Evolutionary conservation across 2,329 filamentous ascomycete species (phyloP).

Genomic region (Ustilaginoidea virens): DNA sequence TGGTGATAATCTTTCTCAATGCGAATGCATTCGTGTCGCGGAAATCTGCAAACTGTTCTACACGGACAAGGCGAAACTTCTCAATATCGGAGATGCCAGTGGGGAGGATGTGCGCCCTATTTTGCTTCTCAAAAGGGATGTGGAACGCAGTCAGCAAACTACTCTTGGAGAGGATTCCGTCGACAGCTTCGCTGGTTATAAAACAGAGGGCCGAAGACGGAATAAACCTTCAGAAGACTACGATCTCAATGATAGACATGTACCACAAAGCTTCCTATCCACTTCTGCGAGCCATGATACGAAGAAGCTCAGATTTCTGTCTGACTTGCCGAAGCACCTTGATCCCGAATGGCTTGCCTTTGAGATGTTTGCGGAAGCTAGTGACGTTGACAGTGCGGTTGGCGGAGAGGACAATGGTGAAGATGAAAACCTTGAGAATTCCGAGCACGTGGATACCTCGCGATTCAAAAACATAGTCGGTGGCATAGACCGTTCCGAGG

Average conservation of each 20-base stretch:
- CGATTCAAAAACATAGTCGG: no score
- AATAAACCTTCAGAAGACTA: no score
- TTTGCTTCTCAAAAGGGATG: slow-evolving; percentile 17
- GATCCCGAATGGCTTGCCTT: slow-evolving; percentile 88
- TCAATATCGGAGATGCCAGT: slow-evolving; percentile 51
- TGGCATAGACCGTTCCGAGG: no score
- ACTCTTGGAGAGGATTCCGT: background rate
- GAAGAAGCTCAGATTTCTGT: slow-evolving; percentile 2
- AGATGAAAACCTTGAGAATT: background rate
- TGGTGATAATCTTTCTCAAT: slow-evolving; percentile 16
- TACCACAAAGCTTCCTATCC: no score
- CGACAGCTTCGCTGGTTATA: no score
- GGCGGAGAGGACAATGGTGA: slow-evolving; percentile 17
- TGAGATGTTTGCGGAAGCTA: slow-evolving; percentile 60
- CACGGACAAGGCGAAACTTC: slow-evolving; percentile 74
- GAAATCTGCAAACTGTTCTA: slow-evolving; percentile 84
- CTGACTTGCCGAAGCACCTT: slow-evolving; percentile 49
- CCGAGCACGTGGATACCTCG: no score
- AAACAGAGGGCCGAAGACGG: no score
- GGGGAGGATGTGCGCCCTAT: slow-evolving; percentile 30
- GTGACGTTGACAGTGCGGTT: slow-evolving; percentile 18
- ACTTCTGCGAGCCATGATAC: no score
- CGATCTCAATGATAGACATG: no score
- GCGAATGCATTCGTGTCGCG: slow-evolving; percentile 36
- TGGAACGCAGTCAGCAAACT: background rate